These are phyloP conservation scores for Saccharomycopsis amapae DNA, from an alignment of 805 yeast species.

Conservation along the genomic window DNA sequence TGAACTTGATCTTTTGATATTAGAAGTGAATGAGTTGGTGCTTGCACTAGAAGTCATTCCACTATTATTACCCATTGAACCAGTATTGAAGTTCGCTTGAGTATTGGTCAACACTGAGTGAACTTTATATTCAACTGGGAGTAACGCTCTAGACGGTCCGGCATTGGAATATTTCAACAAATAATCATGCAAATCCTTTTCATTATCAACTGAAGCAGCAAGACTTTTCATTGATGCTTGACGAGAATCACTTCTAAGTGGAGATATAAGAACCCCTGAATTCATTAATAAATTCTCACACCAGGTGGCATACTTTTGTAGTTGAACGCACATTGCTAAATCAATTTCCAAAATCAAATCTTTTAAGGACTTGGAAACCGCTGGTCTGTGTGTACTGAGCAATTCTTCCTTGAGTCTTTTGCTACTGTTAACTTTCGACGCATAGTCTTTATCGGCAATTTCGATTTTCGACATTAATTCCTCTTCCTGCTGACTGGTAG, in stretches of 20 bases:
- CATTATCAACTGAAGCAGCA: conserved; percentile 76
- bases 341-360: conserved; percentile 81
- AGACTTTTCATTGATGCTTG: conserved; percentile 66
- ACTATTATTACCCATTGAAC: background rate
- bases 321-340: conserved; percentile 79
- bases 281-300: conserved; percentile 78
- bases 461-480: conserved; percentile 77
- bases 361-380: conserved; percentile 59
- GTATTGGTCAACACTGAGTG: conserved; percentile 53
- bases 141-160: conserved; percentile 35
- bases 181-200: conserved; percentile 69
- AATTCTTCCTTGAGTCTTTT: conserved; percentile 69
- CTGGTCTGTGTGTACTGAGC: conserved; percentile 69
- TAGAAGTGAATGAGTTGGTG: conserved; percentile 23
- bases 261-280: conserved; percentile 75
- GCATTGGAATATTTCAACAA: conserved; percentile 42
- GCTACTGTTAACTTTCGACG: conserved; percentile 64
- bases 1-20: conserved; percentile 23
- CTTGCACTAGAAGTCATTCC: background rate
- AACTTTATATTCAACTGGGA: conserved; percentile 63
- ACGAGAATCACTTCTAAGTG: conserved; percentile 46
- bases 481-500: conserved; percentile 77
- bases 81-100: conserved; percentile 25
- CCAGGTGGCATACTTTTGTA: conserved; percentile 84
- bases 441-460: conserved; percentile 80